phyloP scores from a whole-genome alignment of 225 moss, liverwort and hornwort genomes.

The Thuidium tamariscinum region DNA sequence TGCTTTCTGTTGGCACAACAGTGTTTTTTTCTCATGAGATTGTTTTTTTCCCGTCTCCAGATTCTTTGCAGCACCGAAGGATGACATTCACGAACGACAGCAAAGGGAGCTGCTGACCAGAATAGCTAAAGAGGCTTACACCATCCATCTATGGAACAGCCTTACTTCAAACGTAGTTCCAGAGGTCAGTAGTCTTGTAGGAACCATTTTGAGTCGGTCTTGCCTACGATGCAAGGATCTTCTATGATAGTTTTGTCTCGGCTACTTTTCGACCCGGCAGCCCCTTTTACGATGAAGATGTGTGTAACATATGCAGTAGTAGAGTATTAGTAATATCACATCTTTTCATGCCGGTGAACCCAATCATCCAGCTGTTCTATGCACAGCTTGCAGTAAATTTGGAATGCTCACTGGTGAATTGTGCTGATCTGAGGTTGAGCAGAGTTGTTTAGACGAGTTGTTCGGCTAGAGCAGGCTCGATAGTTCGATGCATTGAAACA shows the following conservation, averaged over 20 bases:
- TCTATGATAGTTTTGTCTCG: slow-evolving; percentile 6
- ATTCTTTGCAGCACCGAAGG: slow-evolving; percentile 59
- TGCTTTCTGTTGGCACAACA: background rate
- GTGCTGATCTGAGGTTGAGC: slow-evolving; percentile 41
- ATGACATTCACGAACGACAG: slow-evolving; percentile 20
- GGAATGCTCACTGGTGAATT: slow-evolving; percentile 21
- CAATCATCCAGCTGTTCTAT: slow-evolving; percentile 3
- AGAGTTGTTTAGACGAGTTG: slow-evolving; percentile 22
- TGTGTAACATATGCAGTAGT: slow-evolving; percentile 35
- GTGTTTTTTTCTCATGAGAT: background rate
- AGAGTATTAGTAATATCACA: slow-evolving; percentile 1
- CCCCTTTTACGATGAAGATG: slow-evolving; percentile 18
- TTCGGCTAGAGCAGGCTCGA: background rate
- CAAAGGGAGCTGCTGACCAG: slow-evolving; percentile 35
- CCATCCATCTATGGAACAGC: slow-evolving; percentile 76
- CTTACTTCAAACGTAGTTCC: slow-evolving; percentile 62
- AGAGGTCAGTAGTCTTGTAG: slow-evolving; percentile 60
- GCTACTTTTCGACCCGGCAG: slow-evolving; percentile 19
- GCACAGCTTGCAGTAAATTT: slow-evolving; percentile 1
- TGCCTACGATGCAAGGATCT: slow-evolving; percentile 62
- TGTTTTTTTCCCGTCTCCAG: slow-evolving; percentile 7
- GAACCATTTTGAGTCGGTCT: slow-evolving; percentile 57
- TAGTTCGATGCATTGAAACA: background rate
- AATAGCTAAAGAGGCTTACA: slow-evolving; percentile 44
- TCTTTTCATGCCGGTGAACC: slow-evolving; percentile 21